phyloP scores from a whole-genome alignment of 2,329 filamentous ascomycete genomes.

The Pseudogymnoascus sp. region DNA sequence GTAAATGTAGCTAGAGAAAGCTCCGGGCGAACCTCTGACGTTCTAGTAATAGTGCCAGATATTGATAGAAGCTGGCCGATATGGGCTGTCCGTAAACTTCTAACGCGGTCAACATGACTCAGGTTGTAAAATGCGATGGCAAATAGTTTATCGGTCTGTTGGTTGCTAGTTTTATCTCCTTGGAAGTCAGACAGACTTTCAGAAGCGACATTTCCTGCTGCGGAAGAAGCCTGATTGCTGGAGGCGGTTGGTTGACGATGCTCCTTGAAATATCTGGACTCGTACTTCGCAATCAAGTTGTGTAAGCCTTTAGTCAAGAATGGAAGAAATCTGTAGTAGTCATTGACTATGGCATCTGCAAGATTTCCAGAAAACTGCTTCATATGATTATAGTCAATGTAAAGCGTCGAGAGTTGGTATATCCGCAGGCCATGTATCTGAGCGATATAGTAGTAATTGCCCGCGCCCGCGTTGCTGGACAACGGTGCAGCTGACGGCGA shows the following conservation, averaged over 20 bases:
- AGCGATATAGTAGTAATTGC: conserved; percentile 74
- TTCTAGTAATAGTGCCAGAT: conserved; percentile 92
- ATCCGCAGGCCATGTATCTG: conserved; percentile 71
- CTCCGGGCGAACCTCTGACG: conserved; percentile 92
- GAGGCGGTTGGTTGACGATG: conserved; percentile 78
- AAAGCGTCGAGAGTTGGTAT: conserved; percentile 73
- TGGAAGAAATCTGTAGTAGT: conserved; percentile 92
- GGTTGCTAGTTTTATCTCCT: conserved; percentile 71
- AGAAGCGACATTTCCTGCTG: conserved; percentile 52
- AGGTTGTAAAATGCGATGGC: conserved; percentile 67
- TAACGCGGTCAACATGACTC: conserved; percentile 35
- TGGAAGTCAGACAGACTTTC: conserved; percentile 54
- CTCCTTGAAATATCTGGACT: conserved; percentile 86
- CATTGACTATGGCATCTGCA: conserved; percentile 75
- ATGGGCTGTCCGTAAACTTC: conserved; percentile 65
- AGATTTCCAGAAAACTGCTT: conserved; percentile 69
- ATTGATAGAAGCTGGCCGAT: conserved; percentile 92
- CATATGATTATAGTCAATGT: conserved; percentile 81
- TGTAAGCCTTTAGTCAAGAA: conserved; percentile 85
- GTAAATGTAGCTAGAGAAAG: conserved; percentile 85
- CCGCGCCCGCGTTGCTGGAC: conserved; percentile 59
- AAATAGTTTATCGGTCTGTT: conserved; percentile 96
- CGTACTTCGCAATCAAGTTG: conserved; percentile 88
- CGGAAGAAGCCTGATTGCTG: conserved; percentile 62
- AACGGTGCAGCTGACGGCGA: conserved; percentile 52